These are phyloP conservation scores for Penicillium tannophilum DNA, from an alignment of 495 filamentous ascomycete genomes.

Conservation along the genomic window DNA sequence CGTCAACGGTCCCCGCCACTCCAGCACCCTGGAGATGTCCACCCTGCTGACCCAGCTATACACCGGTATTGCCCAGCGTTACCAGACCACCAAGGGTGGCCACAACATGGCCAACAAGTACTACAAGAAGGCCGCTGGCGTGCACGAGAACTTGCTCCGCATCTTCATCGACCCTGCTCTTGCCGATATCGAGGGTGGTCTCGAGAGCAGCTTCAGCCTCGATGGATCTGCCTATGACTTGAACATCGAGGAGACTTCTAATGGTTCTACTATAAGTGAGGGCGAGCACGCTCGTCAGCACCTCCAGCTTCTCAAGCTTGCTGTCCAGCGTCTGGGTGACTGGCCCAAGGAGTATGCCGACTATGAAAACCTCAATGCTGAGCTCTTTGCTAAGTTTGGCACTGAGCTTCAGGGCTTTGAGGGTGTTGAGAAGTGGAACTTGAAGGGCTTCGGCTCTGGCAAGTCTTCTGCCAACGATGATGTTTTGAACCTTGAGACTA, in stretches of 20 bases:
- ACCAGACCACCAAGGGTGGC: conserved; percentile 33
- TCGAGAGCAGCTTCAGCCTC: conserved; percentile 26
- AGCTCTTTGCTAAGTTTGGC: conserved; percentile 24
- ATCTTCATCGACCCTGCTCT: conserved; percentile 36
- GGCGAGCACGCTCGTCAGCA: conserved; percentile 40
- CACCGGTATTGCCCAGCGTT: conserved; percentile 37
- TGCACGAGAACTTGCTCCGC: conserved; percentile 44
- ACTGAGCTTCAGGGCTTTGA: conserved; percentile 34
- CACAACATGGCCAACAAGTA: conserved; percentile 41
- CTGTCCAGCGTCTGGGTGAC: conserved; percentile 41
- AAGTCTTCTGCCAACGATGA: conserved; percentile 26
- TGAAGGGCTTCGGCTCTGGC: conserved; percentile 39
- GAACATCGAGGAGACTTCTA: conserved; percentile 23
- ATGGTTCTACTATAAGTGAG: conserved; percentile 18
- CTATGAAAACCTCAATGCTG: conserved; percentile 29
- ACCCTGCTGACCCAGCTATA: conserved; percentile 43
- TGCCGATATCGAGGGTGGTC: conserved; percentile 30
- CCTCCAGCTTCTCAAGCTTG: conserved; percentile 39
- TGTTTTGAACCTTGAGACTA: conserved; percentile 17
- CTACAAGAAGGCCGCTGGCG: conserved; percentile 41
- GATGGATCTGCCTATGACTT: conserved; percentile 27
- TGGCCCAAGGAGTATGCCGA: conserved; percentile 45
- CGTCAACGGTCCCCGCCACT: conserved; percentile 39
- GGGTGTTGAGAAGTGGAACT: conserved; percentile 42
- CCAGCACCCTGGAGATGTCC: conserved; percentile 40